Evolutionary conservation across 2,329 filamentous ascomycete species (phyloP).

Genomic region (Fusarium vanettenii): DNA sequence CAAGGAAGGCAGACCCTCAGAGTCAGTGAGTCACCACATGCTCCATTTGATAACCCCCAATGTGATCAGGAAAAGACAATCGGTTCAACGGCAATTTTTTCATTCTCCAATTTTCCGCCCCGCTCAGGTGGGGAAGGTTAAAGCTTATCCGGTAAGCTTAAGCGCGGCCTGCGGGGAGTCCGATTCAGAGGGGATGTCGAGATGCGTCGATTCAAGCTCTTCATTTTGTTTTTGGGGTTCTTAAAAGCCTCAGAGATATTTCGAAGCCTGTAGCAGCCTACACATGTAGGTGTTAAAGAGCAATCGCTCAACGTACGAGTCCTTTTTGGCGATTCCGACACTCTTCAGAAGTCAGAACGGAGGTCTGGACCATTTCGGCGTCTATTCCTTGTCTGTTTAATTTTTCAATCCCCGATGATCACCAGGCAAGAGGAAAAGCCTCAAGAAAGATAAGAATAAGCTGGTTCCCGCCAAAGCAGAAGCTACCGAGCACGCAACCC

Average conservation of each 20-base stretch:
- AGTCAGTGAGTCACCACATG: not conserved
- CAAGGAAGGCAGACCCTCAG: not conserved
- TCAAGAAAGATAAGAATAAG: not conserved
- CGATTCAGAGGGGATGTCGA: not conserved
- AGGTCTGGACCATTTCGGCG: not conserved
- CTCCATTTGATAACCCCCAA: not conserved
- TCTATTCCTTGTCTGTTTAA: not conserved
- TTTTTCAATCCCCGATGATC: not conserved
- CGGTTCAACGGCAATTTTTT: not conserved
- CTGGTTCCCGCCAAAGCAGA: not conserved
- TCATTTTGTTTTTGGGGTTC: not conserved
- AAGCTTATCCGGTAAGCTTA: constrained; percentile 2
- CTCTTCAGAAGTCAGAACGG: not conserved
- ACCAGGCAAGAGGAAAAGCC: not conserved
- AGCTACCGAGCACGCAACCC: not conserved
- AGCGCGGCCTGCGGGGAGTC: not conserved
- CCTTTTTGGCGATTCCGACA: not conserved
- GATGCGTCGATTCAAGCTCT: not conserved
- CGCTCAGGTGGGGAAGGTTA: not conserved
- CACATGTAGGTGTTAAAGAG: fast-evolving
- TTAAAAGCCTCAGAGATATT: not conserved
- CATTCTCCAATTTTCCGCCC: not conserved
- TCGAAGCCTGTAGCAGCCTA: not conserved
- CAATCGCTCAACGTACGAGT: not conserved
- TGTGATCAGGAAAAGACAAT: not conserved